Base-by-base conservation (phyloP, 805 yeast species). In the Ogataea neopini region DNA sequence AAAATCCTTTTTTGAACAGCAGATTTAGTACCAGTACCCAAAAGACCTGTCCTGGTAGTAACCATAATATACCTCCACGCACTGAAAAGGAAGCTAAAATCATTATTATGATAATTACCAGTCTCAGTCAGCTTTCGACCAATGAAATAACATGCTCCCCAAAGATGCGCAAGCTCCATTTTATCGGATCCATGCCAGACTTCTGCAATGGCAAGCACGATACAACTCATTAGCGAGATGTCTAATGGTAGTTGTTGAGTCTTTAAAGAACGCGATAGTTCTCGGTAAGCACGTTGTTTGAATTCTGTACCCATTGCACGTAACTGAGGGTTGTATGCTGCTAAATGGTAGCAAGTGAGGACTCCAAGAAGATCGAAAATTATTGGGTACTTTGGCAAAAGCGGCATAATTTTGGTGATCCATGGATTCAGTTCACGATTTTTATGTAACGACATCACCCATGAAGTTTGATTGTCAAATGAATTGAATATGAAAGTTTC, bases 1-100 rank as follows among this genome's bases (percentile, higher is more conserved):
- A 35, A 17, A 8, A 35, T 11, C 8, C 8, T 17, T 8, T 15
- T 6, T 6, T n/a, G 34, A 14, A n/a, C 8, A 7, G 34, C 15
- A 11, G 15, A n/a, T 19, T 39, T 45, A 6, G 30, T 40, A 17
- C 45, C 28, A 3, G 43, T 44, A 11, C 36, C 50, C 30, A 34
- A 45, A 17, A 50, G 30, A 2, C 51, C 45, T 7, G 50, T 35
- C 30, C 49, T 51, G 2, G 54, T 48, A 3, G 51, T 44, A 32
- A 57, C 57, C 23, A 52, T 48, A 50, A 56, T 48, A 47, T 52
- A 57, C 30, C 56, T 57, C 61, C 60, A 57, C 9, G 58, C 58
- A 18, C 53, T 47, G 35, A 48, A 47, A 18, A 57, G 44, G 34
- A 56, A 57, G 22, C 49, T 36, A 25, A 53, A 55, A 4, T 35